These are phyloP conservation scores for Olyra latifolia DNA, from an alignment of 176 grass and related monocot species.

Conservation along the genomic window DNA sequence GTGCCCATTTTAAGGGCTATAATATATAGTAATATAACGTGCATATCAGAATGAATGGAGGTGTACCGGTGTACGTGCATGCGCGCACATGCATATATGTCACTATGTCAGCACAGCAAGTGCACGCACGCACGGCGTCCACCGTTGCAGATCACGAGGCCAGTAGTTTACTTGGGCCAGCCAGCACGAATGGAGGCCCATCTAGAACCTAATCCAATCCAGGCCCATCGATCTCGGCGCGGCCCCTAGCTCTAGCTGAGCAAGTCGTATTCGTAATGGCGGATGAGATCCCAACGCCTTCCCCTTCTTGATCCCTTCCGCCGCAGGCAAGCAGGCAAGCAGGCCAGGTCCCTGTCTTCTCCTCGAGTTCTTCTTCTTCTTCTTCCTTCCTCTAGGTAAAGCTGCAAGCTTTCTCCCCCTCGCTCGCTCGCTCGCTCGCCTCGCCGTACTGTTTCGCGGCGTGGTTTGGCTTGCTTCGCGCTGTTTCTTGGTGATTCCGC, in stretches of 20 bases:
- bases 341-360: too few species aligned
- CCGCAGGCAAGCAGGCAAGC: not conserved
- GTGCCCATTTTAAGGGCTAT: too few species aligned
- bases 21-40: too few species aligned
- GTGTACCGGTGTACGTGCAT: too few species aligned
- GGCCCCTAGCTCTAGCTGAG: too few species aligned
- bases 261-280: not conserved
- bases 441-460: not conserved
- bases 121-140: not conserved
- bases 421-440: not conserved
- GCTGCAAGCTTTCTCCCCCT: not conserved
- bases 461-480: too few species aligned
- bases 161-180: too few species aligned
- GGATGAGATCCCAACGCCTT: not conserved
- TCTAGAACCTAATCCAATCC: fast-evolving
- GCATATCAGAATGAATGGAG: too few species aligned
- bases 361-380: too few species aligned
- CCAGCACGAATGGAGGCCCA: not conserved
- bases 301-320: not conserved
- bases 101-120: too few species aligned
- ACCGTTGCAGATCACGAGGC: too few species aligned
- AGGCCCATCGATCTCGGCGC: not conserved
- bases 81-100: not conserved
- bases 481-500: not conserved
- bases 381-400: not conserved